Evolutionary conservation across 2,329 filamentous ascomycete species (phyloP), one percentile per base, ranked within the genome.

Genomic region (Hypoxylon sp.): DNA sequence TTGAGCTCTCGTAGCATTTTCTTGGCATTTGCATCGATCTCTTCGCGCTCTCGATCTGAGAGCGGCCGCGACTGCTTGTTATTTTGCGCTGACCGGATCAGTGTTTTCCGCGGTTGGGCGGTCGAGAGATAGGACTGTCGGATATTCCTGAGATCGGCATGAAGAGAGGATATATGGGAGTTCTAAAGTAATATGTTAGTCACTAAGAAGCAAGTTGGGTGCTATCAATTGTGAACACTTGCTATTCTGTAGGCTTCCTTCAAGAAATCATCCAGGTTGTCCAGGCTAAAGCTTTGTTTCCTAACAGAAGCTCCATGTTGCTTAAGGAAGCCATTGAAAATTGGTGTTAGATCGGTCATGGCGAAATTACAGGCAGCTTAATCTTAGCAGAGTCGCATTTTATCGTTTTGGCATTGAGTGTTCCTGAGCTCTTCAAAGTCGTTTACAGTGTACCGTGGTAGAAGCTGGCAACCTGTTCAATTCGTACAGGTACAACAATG

Each of bases 191-290:
- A 36, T 14, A 43, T 5, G 62, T 63, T 46, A 69, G 56, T 58
- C 21, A 60, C 45, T 11, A 51, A 41, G 51, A 19, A 23, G 10
- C 19, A 9, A 1, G 36, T 28, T 28, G 28, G 30, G 7, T 2
- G 11, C 0, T 21, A 19, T 5, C 17, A 56, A 71, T 67, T 71
- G 73, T 11, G 49, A 50, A 69, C 55, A 79, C 86, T 75, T 83
- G 97, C 94, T 79, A 98, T 98, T 78, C 91, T 89, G 81, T 97
- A 96, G 58, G 96, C 96, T 81, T 98, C 95, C 77, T 95, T 94
- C 34, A 98, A 84, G 78, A 98, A 99, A 75, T 92, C 91, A 78
- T 98, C 93, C 55, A 96, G 86, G 73, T 80, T 85, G 71, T 86
- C 82, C 52, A 84, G 74, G 62, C 78, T 82, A 70, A 84, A 84